Evolutionary conservation across 2,329 filamentous ascomycete genomes (phyloP).

Genomic region (Akanthomyces uredinophilus): DNA sequence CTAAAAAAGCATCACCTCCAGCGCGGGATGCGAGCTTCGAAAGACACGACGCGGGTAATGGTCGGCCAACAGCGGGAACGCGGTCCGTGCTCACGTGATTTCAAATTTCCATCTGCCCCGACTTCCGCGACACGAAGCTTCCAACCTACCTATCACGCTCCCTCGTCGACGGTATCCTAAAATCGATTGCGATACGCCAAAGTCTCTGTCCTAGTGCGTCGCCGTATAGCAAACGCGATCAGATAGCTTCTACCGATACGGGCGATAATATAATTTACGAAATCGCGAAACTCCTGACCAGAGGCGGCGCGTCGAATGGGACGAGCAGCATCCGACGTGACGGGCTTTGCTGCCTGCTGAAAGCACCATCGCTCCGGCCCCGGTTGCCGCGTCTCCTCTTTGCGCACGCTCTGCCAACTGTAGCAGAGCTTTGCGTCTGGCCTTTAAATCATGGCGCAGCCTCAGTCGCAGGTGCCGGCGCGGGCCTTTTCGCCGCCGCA

Average conservation of each 20-base stretch:
- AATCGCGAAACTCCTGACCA: neutral
- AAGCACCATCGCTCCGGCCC: conserved; percentile 22
- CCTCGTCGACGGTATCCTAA: conserved; percentile 17
- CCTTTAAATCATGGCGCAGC: conserved; percentile 53
- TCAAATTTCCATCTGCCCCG: conserved; percentile 31
- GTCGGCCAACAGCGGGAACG: conserved; percentile 17
- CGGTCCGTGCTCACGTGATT: conserved; percentile 34
- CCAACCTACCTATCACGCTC: conserved; percentile 24
- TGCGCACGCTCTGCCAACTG: conserved; percentile 7
- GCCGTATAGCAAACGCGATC: neutral
- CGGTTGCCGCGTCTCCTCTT: conserved; percentile 8
- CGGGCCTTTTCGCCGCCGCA: conserved; percentile 59
- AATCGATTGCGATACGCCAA: neutral
- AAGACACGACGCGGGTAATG: conserved; percentile 22
- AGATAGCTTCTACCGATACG: neutral
- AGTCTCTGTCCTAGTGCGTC: neutral
- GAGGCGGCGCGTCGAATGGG: conserved; percentile 39
- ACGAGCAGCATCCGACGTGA: conserved; percentile 38
- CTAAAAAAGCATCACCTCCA: neutral
- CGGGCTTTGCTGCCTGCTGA: conserved; percentile 47
- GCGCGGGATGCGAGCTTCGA: conserved; percentile 16
- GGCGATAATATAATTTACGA: neutral
- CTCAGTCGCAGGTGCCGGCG: conserved; percentile 47
- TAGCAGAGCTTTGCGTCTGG: conserved; percentile 9
- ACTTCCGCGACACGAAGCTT: conserved; percentile 22